Base-by-base conservation (phyloP, 2,329 filamentous ascomycete genomes). In the Paraphoma sp. region DNA sequence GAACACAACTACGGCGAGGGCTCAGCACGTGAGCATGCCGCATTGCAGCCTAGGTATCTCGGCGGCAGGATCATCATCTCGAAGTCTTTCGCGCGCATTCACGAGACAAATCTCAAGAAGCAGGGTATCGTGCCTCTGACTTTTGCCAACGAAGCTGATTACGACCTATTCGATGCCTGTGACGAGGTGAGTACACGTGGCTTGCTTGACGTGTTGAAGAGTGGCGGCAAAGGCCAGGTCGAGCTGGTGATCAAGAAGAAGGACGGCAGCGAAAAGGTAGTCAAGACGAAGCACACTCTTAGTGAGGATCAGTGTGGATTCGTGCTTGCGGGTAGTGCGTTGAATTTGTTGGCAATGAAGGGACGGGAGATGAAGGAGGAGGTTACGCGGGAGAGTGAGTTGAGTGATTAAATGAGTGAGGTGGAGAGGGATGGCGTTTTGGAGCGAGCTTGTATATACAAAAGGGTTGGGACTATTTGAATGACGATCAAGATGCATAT, bases 1-100 rank as follows among this genome's bases (percentile, higher is more conserved):
- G 95, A 99, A 82, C 92, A 96, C 81, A 99, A 99, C 84, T 97
- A 97, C 80, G 93, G 93, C 64, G 93, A 97, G 78, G 93, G 93
- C 16, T 93, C 89, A 49, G 92, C 93, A 2, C 86, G 93, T 63
- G 93, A 97, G 76, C 93, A 97, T 79, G 93, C 93, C 18, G 93
- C 93, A 1, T 83, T 97, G 36, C 93, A 97, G 77, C 93, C 93
- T 2, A 85, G 93, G n/a, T 96, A 93, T 79, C 88, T 97, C 2
- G 93, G 93, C 56, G 92, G 91, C 17, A 86, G 91, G 48, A 83
- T 96, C 71, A 92, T 97, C 55, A 84, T 96, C 16, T 84, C 89
- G 54, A 97, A 97, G 82, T 90, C 86, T 38, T 96, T 97, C 73
- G 93, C 93, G 0, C 88, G 93, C 51, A 97, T 97, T 74, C 93